Evolutionary conservation across 1,139 yeast species (phyloP), one percentile per base, ranked within the genome.

Genomic region (Kodamaea ohmeri): DNA sequence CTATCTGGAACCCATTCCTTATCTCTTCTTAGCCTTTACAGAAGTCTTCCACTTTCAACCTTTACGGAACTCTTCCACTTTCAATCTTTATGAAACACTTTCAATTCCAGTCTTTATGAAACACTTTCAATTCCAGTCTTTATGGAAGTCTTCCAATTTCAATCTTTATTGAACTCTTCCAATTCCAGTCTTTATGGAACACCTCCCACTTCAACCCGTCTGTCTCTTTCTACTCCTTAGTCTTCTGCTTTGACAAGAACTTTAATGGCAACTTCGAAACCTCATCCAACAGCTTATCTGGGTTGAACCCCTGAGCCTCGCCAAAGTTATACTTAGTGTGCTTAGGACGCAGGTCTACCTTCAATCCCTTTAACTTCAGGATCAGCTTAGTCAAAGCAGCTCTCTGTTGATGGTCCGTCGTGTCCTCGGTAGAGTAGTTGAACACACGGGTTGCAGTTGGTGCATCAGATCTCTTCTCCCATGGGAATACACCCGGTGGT

Each of bases 401-500:
- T 21, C 25, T 32, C 7, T 32, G 36, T 32, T 32, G 40, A 18
- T 39, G 27, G 14, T 26, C 19, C n/a, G 19, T 19, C n/a, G 26
- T 19, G 13, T 35, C 30, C 13, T 33, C 39, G 24, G 31, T 17
- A 6, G 30, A 36, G n/a, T 35, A 32, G 25, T 44, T 40, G 38
- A 52, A 52, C 24, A 48, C 48, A 21, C 56, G 36, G 6, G 53
- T 42, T 12, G 56, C 27, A 6, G 27, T 46, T 1, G 44, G 45
- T 2, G 28, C 43, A 11, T 49, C 53, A 15, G 42, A 43, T 24
- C 61, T 48, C n/a, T 50, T 45, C 45, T 68, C 75, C 75, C 76
- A 71, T 2, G 76, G 76, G 58, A 70, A 70, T n/a, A 70, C 52
- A 2, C 22, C 19, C 3, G 18, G 16, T 18, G 43, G 31, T 4